Percentiles rank a stretch among this genome's conserved stretches.
Conservation (phyloP, 495 filamentous ascomycete genomes). For the Aspergillus wentii region DNA sequence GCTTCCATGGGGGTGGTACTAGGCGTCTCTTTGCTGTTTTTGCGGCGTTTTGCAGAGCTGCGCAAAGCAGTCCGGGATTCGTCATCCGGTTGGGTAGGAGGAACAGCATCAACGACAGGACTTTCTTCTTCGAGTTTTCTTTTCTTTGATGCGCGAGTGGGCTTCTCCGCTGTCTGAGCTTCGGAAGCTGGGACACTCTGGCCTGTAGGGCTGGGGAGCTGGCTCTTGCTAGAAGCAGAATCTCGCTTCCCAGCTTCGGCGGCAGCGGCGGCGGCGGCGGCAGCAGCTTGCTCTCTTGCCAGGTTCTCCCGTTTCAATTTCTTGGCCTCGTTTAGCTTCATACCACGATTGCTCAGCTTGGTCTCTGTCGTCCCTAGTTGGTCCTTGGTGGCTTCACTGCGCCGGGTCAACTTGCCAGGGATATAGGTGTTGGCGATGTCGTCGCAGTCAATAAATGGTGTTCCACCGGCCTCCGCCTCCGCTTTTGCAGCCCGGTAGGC, state of each 20-base stretch:
- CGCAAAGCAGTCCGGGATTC: slow-evolving; percentile 14
- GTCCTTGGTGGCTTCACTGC: slow-evolving; percentile 46
- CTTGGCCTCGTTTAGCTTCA: slow-evolving; percentile 90
- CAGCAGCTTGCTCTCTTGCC: slow-evolving; percentile 56
- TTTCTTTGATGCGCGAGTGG: slow-evolving; percentile 23
- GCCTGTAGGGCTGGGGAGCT: slow-evolving; percentile 7
- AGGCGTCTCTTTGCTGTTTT: slow-evolving; percentile 12
- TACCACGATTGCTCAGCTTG: slow-evolving; percentile 72
- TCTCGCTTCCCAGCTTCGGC: slow-evolving; percentile 61
- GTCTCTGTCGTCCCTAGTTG: slow-evolving; percentile 31
- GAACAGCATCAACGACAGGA: neutral
- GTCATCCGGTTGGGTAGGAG: slow-evolving; percentile 4
- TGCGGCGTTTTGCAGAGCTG: slow-evolving; percentile 19
- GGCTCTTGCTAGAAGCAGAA: too few relatives aligned
- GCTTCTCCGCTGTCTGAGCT: slow-evolving; percentile 8
- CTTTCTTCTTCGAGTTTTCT: slow-evolving; percentile 21
- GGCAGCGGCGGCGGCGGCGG: slow-evolving; percentile 46
- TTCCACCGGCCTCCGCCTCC: slow-evolving; percentile 62
- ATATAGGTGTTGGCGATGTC: slow-evolving; percentile 39
- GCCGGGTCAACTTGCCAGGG: slow-evolving; percentile 40
- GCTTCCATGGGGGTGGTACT: slow-evolving; percentile 11
- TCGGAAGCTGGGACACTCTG: slow-evolving; percentile 11
- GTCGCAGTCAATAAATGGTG: slow-evolving; percentile 55
- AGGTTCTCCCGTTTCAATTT: slow-evolving; percentile 77
- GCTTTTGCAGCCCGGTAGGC: slow-evolving; percentile 66